These are phyloP conservation scores for Erythrobasidium hasegawianum DNA, from an alignment of 1,284 basidiomycete species.

Conservation along the genomic window DNA sequence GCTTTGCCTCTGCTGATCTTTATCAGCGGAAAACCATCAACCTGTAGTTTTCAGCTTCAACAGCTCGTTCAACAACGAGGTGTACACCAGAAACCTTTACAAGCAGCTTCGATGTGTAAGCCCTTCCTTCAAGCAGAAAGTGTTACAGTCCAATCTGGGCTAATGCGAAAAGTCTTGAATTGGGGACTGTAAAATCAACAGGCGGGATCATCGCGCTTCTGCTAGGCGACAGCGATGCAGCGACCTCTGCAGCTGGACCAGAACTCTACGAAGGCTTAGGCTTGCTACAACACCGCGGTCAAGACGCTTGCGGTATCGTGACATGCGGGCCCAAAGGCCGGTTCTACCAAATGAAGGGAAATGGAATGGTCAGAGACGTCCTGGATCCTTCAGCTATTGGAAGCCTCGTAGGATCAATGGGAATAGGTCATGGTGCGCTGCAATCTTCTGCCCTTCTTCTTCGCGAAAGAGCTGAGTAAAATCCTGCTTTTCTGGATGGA, in stretches of 20 bases:
- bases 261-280: constrained; percentile 67
- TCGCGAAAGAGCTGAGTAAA: background rate
- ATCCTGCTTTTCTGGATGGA: background rate
- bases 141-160: too few relatives aligned
- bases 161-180: background rate
- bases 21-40: too few relatives aligned
- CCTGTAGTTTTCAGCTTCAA: too few relatives aligned
- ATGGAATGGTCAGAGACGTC: constrained; percentile 98
- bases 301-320: constrained; percentile 97
- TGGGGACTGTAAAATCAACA: too few relatives aligned
- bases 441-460: background rate
- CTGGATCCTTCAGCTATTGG: constrained; percentile 78
- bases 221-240: constrained; percentile 4
- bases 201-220: constrained; percentile 33
- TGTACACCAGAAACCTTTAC: background rate
- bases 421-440: constrained; percentile 85
- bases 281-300: constrained; percentile 83
- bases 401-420: constrained; percentile 87
- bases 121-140: background rate
- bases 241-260: constrained; percentile 13
- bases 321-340: constrained; percentile 93
- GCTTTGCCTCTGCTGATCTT: too few relatives aligned
- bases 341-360: constrained; percentile 98
- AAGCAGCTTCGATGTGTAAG: constrained; percentile 22
- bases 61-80: too few relatives aligned